A percentile compares a stretch with the other conserved stretches of the same genome.
Evolutionary conservation across 176 grass and related monocot species (phyloP).

Genomic region (Aechmea fasciata): DNA sequence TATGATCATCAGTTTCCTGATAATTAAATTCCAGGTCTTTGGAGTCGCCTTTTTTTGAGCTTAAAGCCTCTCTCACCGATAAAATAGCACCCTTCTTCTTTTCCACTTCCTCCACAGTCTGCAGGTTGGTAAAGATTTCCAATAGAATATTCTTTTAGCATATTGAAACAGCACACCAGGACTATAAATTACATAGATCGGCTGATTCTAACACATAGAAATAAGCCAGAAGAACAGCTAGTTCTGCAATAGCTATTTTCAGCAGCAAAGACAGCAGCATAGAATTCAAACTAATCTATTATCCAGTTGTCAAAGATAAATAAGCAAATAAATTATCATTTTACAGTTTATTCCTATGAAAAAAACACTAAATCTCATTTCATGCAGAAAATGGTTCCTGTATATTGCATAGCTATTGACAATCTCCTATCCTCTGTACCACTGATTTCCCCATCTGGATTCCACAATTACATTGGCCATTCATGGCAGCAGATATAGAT

Average conservation of each 20-base stretch:
- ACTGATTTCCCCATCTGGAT: no score
- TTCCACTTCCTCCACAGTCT: slow-evolving; percentile 61
- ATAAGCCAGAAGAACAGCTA: no score
- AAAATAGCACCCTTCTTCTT: slow-evolving; percentile 66
- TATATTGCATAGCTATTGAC: no score
- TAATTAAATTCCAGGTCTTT: slow-evolving; percentile 32
- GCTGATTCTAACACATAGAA: not conserved
- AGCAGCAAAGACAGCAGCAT: not conserved
- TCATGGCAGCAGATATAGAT: not conserved
- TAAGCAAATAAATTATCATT: not conserved
- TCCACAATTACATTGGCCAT: no score
- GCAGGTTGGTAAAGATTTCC: slow-evolving; percentile 18
- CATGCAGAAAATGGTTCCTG: no score
- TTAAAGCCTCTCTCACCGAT: slow-evolving; percentile 66
- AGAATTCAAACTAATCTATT: not conserved
- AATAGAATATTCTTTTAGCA: slow-evolving; percentile 10
- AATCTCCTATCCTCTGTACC: no score
- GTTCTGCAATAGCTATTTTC: no score
- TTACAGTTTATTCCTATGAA: not conserved
- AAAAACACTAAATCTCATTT: not conserved
- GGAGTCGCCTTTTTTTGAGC: slow-evolving; percentile 55
- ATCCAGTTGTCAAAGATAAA: not conserved
- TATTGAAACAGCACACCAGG: slow-evolving; percentile 3
- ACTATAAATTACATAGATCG: not conserved
- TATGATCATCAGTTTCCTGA: slow-evolving; percentile 30